These are phyloP conservation scores for Pseudoturritis turrita DNA, from an alignment of 345 rosid genomes.

Conservation along the genomic window DNA sequence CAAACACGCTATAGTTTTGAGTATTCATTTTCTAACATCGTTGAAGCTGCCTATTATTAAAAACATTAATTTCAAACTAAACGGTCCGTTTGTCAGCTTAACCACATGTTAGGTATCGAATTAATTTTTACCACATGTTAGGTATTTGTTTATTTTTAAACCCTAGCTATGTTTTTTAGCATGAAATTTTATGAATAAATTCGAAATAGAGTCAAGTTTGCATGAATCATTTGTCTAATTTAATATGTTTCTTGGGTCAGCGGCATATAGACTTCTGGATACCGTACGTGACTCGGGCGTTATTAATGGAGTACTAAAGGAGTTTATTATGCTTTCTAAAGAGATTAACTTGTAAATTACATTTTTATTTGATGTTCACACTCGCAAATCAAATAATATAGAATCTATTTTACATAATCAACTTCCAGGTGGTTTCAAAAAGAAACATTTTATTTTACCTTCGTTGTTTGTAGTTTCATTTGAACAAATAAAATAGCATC, in stretches of 20 bases:
- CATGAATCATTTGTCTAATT: neutral
- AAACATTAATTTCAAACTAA: slow-evolving; percentile 19
- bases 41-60: slow-evolving; percentile 22
- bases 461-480: slow-evolving; percentile 1
- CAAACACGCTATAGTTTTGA: slow-evolving; percentile 6
- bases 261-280: neutral
- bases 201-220: neutral
- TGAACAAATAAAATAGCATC: slow-evolving; percentile 1
- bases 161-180: neutral
- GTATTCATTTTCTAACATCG: slow-evolving; percentile 8
- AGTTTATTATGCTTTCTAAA: neutral
- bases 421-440: neutral
- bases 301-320: neutral
- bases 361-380: slow-evolving; percentile 11
- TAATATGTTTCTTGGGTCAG: slow-evolving; percentile 10
- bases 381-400: slow-evolving; percentile 6
- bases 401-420: neutral
- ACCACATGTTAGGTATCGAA: slow-evolving; percentile 26
- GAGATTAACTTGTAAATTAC: slow-evolving; percentile 9
- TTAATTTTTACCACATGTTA: neutral
- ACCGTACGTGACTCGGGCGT: slow-evolving; percentile 3
- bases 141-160: neutral
- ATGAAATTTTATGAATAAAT: neutral
- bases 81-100: slow-evolving; percentile 34
- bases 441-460: neutral